A percentile compares a stretch with the other conserved stretches of the same genome.
phyloP scores from a whole-genome alignment of 805 yeast genomes.

The Zygoascus tannicola region DNA sequence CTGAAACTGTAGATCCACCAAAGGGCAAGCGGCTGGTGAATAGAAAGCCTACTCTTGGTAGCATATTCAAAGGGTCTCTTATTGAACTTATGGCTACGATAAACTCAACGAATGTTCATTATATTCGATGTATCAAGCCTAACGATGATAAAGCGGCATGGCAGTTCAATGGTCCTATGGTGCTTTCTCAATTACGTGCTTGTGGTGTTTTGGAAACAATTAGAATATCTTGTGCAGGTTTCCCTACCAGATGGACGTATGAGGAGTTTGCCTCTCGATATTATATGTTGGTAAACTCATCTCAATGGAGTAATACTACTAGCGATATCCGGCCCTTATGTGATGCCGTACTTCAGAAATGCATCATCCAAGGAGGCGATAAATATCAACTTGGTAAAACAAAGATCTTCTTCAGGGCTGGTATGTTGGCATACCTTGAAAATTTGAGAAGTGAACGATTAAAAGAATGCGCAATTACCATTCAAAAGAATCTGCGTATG shows the following conservation, averaged over 20 bases:
- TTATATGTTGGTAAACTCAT: slow-evolving; percentile 69
- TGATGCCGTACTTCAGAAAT: slow-evolving; percentile 51
- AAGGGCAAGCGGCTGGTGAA: slow-evolving; percentile 37
- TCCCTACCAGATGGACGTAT: slow-evolving; percentile 93
- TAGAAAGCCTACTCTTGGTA: slow-evolving; percentile 88
- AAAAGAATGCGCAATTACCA: slow-evolving; percentile 65
- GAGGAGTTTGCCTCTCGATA: slow-evolving; percentile 87
- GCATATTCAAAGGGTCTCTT: slow-evolving; percentile 84
- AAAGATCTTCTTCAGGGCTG: slow-evolving; percentile 92
- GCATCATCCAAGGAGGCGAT: slow-evolving; percentile 41
- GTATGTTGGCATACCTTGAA: slow-evolving; percentile 88
- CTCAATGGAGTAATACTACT: slow-evolving; percentile 47
- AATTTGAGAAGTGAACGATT: slow-evolving; percentile 74
- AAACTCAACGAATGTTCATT: slow-evolving; percentile 90
- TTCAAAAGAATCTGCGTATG: slow-evolving; percentile 75
- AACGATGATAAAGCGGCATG: slow-evolving; percentile 91
- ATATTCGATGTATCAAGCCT: slow-evolving; percentile 95
- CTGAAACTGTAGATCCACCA: slow-evolving; percentile 32
- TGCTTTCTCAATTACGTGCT: slow-evolving; percentile 87
- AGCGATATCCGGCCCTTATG: slow-evolving; percentile 56
- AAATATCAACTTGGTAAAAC: slow-evolving; percentile 88
- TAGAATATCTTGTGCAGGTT: slow-evolving; percentile 94
- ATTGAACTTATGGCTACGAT: slow-evolving; percentile 90
- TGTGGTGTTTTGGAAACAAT: slow-evolving; percentile 98
- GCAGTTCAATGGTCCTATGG: slow-evolving; percentile 94